phyloP scores from a whole-genome alignment of 2,329 filamentous ascomycete species.

The Alternaria hordeiaustralica region DNA sequence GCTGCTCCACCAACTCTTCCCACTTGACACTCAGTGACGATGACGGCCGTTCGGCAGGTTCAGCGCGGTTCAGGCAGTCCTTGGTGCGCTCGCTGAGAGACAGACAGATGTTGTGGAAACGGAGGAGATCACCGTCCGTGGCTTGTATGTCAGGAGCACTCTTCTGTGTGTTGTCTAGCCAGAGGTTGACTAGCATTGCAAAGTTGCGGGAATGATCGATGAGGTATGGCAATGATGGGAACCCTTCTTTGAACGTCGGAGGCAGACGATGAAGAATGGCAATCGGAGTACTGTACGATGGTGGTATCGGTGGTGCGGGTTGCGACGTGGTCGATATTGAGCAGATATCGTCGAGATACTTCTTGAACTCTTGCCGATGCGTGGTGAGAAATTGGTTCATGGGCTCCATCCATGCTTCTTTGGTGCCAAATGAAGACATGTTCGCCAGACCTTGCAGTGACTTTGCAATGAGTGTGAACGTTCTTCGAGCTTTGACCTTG shows the following conservation, averaged over 20 bases:
- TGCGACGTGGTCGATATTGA: slow-evolving; percentile 72
- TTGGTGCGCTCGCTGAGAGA: slow-evolving; percentile 56
- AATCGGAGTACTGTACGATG: slow-evolving; percentile 90
- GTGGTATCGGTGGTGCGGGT: slow-evolving; percentile 69
- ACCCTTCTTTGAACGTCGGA: slow-evolving; percentile 83
- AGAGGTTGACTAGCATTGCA: slow-evolving; percentile 81
- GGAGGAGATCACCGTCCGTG: slow-evolving; percentile 54
- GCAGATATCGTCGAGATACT: slow-evolving; percentile 86
- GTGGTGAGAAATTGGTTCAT: slow-evolving; percentile 88
- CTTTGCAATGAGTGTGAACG: slow-evolving; percentile 90
- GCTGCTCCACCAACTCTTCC: slow-evolving; percentile 60
- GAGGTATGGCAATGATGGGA: slow-evolving; percentile 89
- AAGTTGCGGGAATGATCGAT: slow-evolving; percentile 88
- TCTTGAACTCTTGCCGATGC: slow-evolving; percentile 80
- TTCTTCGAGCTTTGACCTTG: slow-evolving; percentile 80
- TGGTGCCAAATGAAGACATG: slow-evolving; percentile 87
- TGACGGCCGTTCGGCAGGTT: slow-evolving; percentile 59
- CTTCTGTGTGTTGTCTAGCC: slow-evolving; percentile 65
- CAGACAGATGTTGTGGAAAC: slow-evolving; percentile 59
- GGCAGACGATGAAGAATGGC: slow-evolving; percentile 86
- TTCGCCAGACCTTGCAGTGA: slow-evolving; percentile 90
- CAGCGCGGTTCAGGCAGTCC: slow-evolving; percentile 59
- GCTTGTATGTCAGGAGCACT: slow-evolving; percentile 47
- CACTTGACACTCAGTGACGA: slow-evolving; percentile 57
- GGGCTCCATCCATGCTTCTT: slow-evolving; percentile 98